Evolutionary conservation across 2,329 filamentous ascomycete genomes (phyloP).

Genomic region (Paecilomyces dactylethromorphus): DNA sequence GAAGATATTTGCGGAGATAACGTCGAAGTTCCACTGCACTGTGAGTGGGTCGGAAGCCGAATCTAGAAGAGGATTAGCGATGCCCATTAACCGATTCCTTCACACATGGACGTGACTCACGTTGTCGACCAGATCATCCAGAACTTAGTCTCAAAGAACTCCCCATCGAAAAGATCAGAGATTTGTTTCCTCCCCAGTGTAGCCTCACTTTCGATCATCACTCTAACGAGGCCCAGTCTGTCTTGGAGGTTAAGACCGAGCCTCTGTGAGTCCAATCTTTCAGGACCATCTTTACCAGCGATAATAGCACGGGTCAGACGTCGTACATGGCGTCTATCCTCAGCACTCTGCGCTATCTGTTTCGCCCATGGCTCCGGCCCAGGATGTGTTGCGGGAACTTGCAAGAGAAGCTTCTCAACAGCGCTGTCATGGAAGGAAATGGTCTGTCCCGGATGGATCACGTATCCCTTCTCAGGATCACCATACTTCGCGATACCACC

Average conservation of each 20-base stretch:
- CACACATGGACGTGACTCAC: slow-evolving; percentile 3
- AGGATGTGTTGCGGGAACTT: slow-evolving; percentile 15
- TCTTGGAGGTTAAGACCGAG: slow-evolving; percentile 10
- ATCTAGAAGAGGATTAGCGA: slow-evolving; percentile 3
- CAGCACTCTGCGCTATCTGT: neutral
- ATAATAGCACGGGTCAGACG: neutral
- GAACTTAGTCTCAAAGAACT: slow-evolving; percentile 15
- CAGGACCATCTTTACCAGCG: neutral
- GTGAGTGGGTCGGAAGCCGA: slow-evolving; percentile 16
- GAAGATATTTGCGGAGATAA: slow-evolving; percentile 15
- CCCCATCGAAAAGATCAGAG: slow-evolving; percentile 16
- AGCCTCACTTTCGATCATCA: slow-evolving; percentile 14
- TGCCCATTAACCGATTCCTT: neutral
- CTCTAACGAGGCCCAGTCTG: slow-evolving; percentile 10
- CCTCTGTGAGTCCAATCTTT: slow-evolving; percentile 3
- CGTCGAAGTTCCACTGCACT: slow-evolving; percentile 16
- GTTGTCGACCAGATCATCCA: slow-evolving; percentile 18
- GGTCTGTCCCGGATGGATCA: slow-evolving; percentile 26
- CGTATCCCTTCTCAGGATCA: slow-evolving; percentile 24
- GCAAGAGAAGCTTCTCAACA: slow-evolving; percentile 24
- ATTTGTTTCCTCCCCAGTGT: slow-evolving; percentile 21
- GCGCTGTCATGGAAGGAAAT: slow-evolving; percentile 30
- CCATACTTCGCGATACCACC: slow-evolving; percentile 24
- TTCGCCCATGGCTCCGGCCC: neutral
- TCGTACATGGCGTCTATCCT: neutral